Base-by-base conservation (phyloP, 306 rosid species). In the Vachellia collinsii region DNA sequence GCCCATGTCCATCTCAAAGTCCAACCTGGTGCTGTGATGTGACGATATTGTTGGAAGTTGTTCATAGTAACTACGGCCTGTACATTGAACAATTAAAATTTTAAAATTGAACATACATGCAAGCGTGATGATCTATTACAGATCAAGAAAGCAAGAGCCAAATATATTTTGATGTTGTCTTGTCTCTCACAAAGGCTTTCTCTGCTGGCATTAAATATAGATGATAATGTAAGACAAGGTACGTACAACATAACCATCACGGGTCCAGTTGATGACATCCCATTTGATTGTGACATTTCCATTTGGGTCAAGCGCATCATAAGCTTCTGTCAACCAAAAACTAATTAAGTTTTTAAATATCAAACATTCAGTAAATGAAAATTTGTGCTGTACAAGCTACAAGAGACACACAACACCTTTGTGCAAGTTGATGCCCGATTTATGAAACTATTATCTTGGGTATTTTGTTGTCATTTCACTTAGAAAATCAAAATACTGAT, bases 41-140 rank as follows among this genome's bases (percentile, higher is more conserved):
- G 97, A 25, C 97, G 94, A 64, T 87, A 92, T 70, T 85, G 87
- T 74, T 94, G 98, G 85, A 88, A 94, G 85, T 94, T 94, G 83
- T 72, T 79, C 16, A 92, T 16, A 10, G 97, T 90, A 59, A 94
- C 97, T 43, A 76, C 77, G 44, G 92, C 98, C 98, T 94, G 87
- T 43, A 37, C 41, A 86, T 75, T 70, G 64, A 67, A 71, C 23
- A 34, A 34, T 54, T 56, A 17, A 54, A 19, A 66, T 66, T 64
- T 8, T 12, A 68, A 29, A 29, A 29, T 29, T 29, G 34, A 29
- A 29, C 2, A 75, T 81, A 64, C 29, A 74, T 25, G 53, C 41
- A 63, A 70, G 61, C 59, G 48, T 14, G 29, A n/a, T 20, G 70
- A 56, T 10, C 12, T 54, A 43, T 42, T 44, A 54, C 51, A 53